A percentile compares a stretch with the other conserved stretches of the same genome.
Evolutionary conservation across 768 basidiomycete genomes (phyloP).

Genomic region (Leccinellum rugosiceps): DNA sequence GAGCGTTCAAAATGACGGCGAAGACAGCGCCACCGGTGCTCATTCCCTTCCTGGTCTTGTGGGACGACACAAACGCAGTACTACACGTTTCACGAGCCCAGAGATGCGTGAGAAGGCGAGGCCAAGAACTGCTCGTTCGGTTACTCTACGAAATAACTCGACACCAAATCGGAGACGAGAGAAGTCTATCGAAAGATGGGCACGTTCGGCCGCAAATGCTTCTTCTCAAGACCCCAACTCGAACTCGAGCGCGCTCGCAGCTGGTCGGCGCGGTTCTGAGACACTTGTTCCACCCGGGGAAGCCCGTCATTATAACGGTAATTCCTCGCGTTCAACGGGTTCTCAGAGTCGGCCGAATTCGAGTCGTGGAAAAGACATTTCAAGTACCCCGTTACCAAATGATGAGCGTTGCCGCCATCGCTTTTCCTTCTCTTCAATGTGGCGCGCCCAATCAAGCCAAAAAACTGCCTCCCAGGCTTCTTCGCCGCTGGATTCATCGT

Average conservation of each 20-base stretch:
- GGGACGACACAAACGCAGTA: constrained; percentile 27
- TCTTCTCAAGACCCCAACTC: constrained; percentile 17
- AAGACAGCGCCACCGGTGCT: constrained; percentile 27
- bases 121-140: constrained; percentile 20
- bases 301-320: constrained; percentile 1
- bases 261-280: constrained; percentile 30
- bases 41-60: constrained; percentile 30
- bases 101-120: constrained; percentile 28
- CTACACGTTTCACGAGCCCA: constrained; percentile 10
- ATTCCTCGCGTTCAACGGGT: constrained; percentile 19
- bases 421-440: constrained; percentile 32
- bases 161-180: constrained; percentile 26
- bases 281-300: constrained; percentile 25
- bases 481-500: constrained; percentile 33
- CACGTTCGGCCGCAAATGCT: constrained; percentile 22
- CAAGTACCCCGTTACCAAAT: constrained; percentile 20
- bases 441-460: constrained; percentile 19
- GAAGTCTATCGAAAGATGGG: constrained; percentile 35
- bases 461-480: constrained; percentile 27
- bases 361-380: constrained; percentile 21
- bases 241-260: constrained; percentile 8
- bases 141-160: constrained; percentile 19
- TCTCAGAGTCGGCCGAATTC: constrained; percentile 25
- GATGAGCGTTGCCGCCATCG: constrained; percentile 25
- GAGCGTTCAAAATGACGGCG: constrained; percentile 14